A percentile compares a stretch with the other conserved stretches of the same genome.
phyloP scores from a whole-genome alignment of 2,329 filamentous ascomycete species.

The Calonectria pauciramosa region DNA sequence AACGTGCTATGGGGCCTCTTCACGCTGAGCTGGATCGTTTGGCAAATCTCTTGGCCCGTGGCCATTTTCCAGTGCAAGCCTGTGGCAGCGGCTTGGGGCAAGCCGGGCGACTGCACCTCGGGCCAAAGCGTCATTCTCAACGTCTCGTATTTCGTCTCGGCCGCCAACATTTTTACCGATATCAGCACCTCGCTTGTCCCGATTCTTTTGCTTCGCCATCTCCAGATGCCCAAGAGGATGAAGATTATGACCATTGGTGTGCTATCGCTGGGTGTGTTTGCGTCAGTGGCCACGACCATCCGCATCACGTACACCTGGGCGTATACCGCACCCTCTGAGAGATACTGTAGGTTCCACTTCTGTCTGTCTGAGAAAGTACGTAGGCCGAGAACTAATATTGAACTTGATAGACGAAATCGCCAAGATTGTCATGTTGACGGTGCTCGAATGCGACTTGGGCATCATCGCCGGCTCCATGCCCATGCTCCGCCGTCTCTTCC shows the following conservation, averaged over 20 bases:
- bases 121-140: constrained; percentile 31
- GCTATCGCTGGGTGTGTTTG: constrained; percentile 30
- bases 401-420: constrained; percentile 31
- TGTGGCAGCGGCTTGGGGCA: constrained; percentile 32
- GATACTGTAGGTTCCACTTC: constrained; percentile 17
- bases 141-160: constrained; percentile 36
- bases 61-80: constrained; percentile 41
- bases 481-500: constrained; percentile 41
- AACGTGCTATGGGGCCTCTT: constrained; percentile 25
- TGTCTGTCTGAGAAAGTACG: not conserved
- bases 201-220: constrained; percentile 30
- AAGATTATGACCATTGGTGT: constrained; percentile 33
- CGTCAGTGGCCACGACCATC: constrained; percentile 36
- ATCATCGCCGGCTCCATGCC: constrained; percentile 44
- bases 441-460: constrained; percentile 42
- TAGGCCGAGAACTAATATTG: not conserved
- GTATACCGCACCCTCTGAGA: constrained; percentile 22
- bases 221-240: constrained; percentile 30
- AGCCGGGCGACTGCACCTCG: constrained; percentile 33
- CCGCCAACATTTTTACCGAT: constrained; percentile 34
- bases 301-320: constrained; percentile 36
- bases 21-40: constrained; percentile 31
- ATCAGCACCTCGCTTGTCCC: constrained; percentile 27
- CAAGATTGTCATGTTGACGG: constrained; percentile 41
- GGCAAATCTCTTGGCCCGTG: constrained; percentile 37